Evolutionary conservation across 208 protist genomes (phyloP).

Genomic region (Leishmania arabica): DNA sequence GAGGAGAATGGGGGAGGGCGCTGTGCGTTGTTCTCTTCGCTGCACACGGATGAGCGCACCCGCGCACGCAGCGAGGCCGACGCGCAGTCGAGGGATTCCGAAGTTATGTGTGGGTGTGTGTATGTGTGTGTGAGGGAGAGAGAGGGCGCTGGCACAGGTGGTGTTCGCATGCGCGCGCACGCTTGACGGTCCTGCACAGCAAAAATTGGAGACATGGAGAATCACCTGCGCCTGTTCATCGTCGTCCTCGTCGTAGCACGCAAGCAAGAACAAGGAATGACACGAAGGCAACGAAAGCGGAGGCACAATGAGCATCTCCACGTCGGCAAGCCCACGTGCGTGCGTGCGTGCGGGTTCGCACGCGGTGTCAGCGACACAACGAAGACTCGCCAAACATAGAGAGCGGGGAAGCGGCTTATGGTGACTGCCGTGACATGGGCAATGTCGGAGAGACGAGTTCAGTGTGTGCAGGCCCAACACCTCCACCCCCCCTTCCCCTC

Average conservation of each 20-base stretch:
- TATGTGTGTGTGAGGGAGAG: not conserved
- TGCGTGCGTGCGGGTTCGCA: too few relatives aligned
- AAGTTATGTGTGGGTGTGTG: not conserved
- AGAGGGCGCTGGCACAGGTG: not conserved
- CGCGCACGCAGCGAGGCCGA: not conserved
- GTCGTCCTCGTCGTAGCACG: too few relatives aligned
- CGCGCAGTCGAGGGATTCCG: not conserved
- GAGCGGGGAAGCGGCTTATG: not conserved
- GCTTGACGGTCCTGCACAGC: not conserved
- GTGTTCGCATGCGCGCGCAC: not conserved
- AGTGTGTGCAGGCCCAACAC: not conserved
- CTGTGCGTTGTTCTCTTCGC: not conserved
- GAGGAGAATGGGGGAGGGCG: not conserved
- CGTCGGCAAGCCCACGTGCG: too few relatives aligned
- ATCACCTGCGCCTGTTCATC: not conserved
- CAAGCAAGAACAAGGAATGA: too few relatives aligned
- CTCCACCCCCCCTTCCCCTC: not conserved
- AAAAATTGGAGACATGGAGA: not conserved
- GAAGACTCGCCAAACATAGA: not conserved
- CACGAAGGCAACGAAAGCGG: too few relatives aligned
- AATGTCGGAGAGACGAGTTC: not conserved
- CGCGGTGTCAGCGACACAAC: not conserved
- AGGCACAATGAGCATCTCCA: too few relatives aligned
- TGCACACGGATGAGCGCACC: not conserved
- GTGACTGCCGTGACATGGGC: not conserved